These are phyloP conservation scores for Piper longum DNA, from an alignment of 164 flowering plant genomes.

Conservation along the genomic window DNA sequence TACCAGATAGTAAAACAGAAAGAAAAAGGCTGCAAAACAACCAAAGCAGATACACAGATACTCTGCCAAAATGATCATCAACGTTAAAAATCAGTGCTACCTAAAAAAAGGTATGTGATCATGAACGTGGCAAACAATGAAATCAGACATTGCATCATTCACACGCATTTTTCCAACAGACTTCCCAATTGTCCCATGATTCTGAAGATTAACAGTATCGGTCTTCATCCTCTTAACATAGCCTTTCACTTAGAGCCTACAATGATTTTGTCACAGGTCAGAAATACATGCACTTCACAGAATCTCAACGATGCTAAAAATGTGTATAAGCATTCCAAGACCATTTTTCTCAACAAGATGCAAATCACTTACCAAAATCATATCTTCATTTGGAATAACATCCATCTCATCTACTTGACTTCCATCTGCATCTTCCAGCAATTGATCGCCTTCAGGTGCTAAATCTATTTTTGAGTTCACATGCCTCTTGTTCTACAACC, in stretches of 20 bases:
- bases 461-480: constrained; percentile 75
- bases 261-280: constrained; percentile 1
- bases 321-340: background rate
- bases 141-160: constrained; percentile 89
- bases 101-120: constrained; percentile 90
- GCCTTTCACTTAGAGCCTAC: constrained; percentile 92
- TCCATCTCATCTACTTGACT: constrained; percentile 87
- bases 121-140: constrained; percentile 78
- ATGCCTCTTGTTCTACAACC: constrained; percentile 88
- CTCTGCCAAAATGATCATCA: no score
- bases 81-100: constrained; percentile 14
- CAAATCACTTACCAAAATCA: constrained; percentile 46
- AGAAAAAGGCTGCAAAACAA: no score
- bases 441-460: constrained; percentile 67
- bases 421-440: constrained; percentile 66
- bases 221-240: constrained; percentile 93
- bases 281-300: background rate
- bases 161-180: constrained; percentile 94
- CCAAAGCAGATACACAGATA: no score
- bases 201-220: constrained; percentile 70
- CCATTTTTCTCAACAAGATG: background rate
- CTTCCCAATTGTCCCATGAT: constrained; percentile 92
- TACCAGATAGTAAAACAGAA: no score
- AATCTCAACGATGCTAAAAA: background rate
- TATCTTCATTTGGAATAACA: constrained; percentile 94